Percentiles rank a stretch among this genome's conserved stretches.
phyloP scores from a whole-genome alignment of 768 basidiomycete genomes.

The Agaricus subrufescens region DNA sequence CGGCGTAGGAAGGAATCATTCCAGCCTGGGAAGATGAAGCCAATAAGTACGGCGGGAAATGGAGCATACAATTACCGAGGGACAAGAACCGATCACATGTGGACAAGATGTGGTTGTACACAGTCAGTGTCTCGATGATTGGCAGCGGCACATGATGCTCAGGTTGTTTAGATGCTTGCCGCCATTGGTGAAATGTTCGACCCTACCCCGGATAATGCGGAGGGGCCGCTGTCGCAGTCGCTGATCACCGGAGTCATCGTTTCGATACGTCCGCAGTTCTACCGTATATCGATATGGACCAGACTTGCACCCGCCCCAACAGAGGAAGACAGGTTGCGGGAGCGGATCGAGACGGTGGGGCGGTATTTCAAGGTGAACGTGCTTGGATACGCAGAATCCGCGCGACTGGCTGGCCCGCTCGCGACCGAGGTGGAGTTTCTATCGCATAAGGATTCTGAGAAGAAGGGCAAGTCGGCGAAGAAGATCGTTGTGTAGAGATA shows the following conservation, averaged over 20 bases:
- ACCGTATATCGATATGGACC: slow-evolving; percentile 97
- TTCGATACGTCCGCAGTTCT: slow-evolving; percentile 91
- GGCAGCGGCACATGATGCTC: background rate
- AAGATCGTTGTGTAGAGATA: slow-evolving; percentile 63
- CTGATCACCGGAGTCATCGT: slow-evolving; percentile 93
- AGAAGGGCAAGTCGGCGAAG: slow-evolving; percentile 81
- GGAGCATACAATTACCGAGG: slow-evolving; percentile 95
- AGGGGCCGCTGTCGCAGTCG: slow-evolving; percentile 43
- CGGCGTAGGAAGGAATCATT: slow-evolving; percentile 81
- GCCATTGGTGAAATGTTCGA: slow-evolving; percentile 99
- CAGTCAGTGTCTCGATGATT: slow-evolving; percentile 47
- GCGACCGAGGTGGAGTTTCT: slow-evolving; percentile 94
- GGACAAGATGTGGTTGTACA: slow-evolving; percentile 98
- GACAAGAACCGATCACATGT: slow-evolving; percentile 85
- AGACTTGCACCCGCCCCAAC: slow-evolving; percentile 61
- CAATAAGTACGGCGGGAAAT: slow-evolving; percentile 97
- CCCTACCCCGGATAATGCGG: slow-evolving; percentile 60
- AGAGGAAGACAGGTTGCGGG: slow-evolving; percentile 57
- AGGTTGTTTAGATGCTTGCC: slow-evolving; percentile 81
- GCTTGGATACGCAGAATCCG: slow-evolving; percentile 72
- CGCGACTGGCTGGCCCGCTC: slow-evolving; percentile 77
- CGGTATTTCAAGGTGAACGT: slow-evolving; percentile 89
- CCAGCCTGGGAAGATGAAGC: slow-evolving; percentile 98
- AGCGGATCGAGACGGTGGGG: slow-evolving; percentile 82
- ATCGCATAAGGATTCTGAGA: slow-evolving; percentile 93